These are phyloP conservation scores for Lepiota venenata DNA, from an alignment of 768 basidiomycete species.

Conservation along the genomic window DNA sequence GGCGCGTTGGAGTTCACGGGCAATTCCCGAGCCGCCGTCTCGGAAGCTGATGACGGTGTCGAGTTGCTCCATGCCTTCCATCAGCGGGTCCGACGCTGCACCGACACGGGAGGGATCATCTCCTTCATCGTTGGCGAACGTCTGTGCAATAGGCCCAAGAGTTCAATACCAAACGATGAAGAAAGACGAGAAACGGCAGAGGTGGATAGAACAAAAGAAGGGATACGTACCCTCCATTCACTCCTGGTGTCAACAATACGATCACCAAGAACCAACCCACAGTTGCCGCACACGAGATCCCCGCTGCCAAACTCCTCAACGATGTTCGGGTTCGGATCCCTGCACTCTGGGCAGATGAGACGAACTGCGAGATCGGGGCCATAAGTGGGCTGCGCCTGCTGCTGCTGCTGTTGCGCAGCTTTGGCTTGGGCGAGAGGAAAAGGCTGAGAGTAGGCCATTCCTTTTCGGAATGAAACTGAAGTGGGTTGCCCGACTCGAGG, in stretches of 20 bases:
- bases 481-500: background rate
- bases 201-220: constrained; percentile 14
- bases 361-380: constrained; percentile 86
- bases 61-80: constrained; percentile 94
- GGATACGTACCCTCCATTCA: constrained; percentile 89
- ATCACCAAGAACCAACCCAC: constrained; percentile 94
- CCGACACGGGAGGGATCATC: constrained; percentile 99
- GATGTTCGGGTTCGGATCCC: constrained; percentile 90
- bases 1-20: constrained; percentile 90
- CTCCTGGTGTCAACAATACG: constrained; percentile 96
- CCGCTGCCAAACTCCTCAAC: constrained; percentile 97
- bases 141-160: constrained; percentile 42
- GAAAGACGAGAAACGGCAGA: constrained; percentile 15
- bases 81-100: constrained; percentile 87
- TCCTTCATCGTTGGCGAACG: constrained; percentile 99
- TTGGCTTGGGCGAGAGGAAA: constrained; percentile 70
- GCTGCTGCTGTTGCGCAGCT: constrained; percentile 31
- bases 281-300: constrained; percentile 92
- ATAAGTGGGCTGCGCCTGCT: constrained; percentile 43
- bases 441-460: constrained; percentile 73
- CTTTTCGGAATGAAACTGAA: background rate
- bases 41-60: constrained; percentile 94
- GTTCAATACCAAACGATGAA: constrained; percentile 12
- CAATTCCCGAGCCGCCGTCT: constrained; percentile 91
- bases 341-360: constrained; percentile 93